phyloP scores from a whole-genome alignment of 1,139 yeast species.

The Geotrichum australiense region DNA sequence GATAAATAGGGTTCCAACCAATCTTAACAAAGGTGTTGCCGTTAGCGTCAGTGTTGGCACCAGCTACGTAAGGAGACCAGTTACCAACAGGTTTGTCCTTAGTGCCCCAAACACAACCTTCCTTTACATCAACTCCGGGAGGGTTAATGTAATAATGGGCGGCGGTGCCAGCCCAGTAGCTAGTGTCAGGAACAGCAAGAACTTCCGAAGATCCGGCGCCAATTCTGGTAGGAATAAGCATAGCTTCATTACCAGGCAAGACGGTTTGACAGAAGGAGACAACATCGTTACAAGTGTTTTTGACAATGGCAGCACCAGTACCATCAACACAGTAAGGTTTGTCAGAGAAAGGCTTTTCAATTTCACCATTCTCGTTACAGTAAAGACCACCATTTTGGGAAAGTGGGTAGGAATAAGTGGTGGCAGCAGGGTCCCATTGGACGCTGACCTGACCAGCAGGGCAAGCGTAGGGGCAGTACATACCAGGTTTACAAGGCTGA shows the following conservation, averaged over 20 bases:
- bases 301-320: conserved; percentile 59
- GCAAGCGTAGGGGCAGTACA: conserved; percentile 84
- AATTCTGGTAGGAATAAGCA: conserved; percentile 78
- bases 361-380: conserved; percentile 63
- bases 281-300: conserved; percentile 41
- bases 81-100: conserved; percentile 63
- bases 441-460: conserved; percentile 76
- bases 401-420: conserved; percentile 75
- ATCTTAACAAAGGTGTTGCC: conserved; percentile 73
- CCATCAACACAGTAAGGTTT: conserved; percentile 66
- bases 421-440: conserved; percentile 63
- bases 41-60: conserved; percentile 65
- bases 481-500: conserved; percentile 63
- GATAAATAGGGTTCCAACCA: conserved; percentile 85
- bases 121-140: conserved; percentile 71
- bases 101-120: conserved; percentile 84
- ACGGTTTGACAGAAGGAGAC: conserved; percentile 92
- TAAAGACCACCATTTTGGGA: conserved; percentile 76
- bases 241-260: conserved; percentile 87
- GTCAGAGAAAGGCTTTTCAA: conserved; percentile 54
- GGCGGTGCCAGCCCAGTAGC: conserved; percentile 55
- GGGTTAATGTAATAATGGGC: conserved; percentile 83
- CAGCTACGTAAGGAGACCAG: conserved; percentile 93
- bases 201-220: conserved; percentile 41
- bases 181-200: conserved; percentile 79